These are phyloP conservation scores for Naganishia sp. DNA, from an alignment of 1,284 basidiomycete genomes.

Conservation along the genomic window DNA sequence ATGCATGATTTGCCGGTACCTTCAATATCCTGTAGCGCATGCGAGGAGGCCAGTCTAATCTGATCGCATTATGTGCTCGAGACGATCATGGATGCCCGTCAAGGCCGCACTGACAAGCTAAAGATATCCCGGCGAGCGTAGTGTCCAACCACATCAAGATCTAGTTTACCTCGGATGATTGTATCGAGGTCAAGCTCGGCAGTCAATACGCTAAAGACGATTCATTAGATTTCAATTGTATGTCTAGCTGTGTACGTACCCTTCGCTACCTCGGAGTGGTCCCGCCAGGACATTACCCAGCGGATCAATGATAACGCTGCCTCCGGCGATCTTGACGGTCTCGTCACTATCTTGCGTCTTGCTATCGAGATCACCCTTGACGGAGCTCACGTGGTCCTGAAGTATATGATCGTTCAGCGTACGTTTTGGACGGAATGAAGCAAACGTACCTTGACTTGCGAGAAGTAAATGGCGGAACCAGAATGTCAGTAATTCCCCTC, in stretches of 20 bases:
- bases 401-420: too few relatives aligned
- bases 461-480: slow-evolving; percentile 8
- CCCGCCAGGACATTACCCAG: slow-evolving; percentile 67
- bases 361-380: slow-evolving; percentile 7
- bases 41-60: too few relatives aligned
- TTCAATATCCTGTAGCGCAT: too few relatives aligned
- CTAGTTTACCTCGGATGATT: slow-evolving; percentile 65
- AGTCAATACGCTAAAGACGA: slow-evolving; percentile 56
- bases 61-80: too few relatives aligned
- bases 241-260: slow-evolving; percentile 37
- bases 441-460: slow-evolving; percentile 8
- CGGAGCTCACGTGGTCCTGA: slow-evolving; percentile 13
- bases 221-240: background rate
- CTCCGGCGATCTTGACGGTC: slow-evolving; percentile 55
- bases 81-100: background rate
- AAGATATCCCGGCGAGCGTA: slow-evolving; percentile 63
- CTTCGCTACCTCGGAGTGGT: slow-evolving; percentile 62
- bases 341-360: slow-evolving; percentile 17
- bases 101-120: slow-evolving; percentile 24
- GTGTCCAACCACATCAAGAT: slow-evolving; percentile 67
- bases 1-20: too few relatives aligned
- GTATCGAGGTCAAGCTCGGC: slow-evolving; percentile 66
- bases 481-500: background rate
- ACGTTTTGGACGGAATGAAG: background rate
- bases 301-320: slow-evolving; percentile 67